Evolutionary conservation across 495 filamentous ascomycete species (phyloP).

Genomic region (Neurospora intermedia): DNA sequence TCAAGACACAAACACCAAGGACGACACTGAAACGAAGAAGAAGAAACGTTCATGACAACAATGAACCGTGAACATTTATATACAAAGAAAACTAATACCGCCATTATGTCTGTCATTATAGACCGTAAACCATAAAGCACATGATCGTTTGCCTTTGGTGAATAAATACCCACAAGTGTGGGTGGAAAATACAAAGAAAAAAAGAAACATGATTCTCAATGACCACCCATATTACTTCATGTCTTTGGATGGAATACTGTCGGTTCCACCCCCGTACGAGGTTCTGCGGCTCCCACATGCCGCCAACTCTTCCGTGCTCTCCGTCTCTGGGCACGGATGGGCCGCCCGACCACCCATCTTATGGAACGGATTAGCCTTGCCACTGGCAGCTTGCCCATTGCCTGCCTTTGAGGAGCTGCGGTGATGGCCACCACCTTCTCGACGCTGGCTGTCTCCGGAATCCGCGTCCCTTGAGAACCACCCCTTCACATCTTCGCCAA

Average conservation of each 20-base stretch:
- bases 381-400: background rate
- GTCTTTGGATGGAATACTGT: background rate
- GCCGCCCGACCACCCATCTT: background rate
- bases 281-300: background rate
- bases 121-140: background rate
- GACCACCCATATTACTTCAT: background rate
- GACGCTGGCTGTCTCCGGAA: background rate
- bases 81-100: background rate
- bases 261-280: background rate
- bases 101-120: background rate
- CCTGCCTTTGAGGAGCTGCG: background rate
- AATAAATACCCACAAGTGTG: background rate
- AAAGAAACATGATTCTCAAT: background rate
- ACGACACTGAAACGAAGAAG: background rate
- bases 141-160: background rate
- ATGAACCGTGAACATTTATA: background rate
- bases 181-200: background rate
- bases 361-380: background rate
- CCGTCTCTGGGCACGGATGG: background rate
- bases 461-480: background rate
- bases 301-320: background rate
- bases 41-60: background rate
- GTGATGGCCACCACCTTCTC: background rate
- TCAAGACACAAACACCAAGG: background rate
- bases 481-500: background rate